A percentile compares a stretch with the other conserved stretches of the same genome.
phyloP scores from a whole-genome alignment of 2,329 filamentous ascomycete species.

The Sporothrix variecibatus region DNA sequence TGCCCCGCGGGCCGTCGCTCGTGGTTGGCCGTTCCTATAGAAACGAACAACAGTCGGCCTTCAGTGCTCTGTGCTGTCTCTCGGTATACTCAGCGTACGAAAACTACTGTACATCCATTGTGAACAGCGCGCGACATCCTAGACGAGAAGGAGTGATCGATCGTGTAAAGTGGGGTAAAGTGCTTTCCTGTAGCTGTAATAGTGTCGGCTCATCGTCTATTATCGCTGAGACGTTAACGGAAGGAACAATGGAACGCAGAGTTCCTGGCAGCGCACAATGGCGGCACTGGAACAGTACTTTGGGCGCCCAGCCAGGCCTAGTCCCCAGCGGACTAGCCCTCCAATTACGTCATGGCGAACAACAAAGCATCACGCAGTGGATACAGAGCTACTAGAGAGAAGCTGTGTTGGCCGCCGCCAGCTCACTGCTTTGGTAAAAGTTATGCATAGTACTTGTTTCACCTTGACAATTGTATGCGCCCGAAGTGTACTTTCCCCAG shows the following conservation, averaged over 20 bases:
- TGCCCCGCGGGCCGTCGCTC: background rate
- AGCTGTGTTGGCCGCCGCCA: slow-evolving; percentile 6
- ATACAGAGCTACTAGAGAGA: background rate
- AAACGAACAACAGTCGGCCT: background rate
- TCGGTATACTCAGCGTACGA: background rate
- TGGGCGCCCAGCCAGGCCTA: background rate
- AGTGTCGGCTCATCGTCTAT: background rate
- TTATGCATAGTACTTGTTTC: background rate
- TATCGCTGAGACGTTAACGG: background rate
- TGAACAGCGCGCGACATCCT: background rate
- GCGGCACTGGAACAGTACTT: background rate
- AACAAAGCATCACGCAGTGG: background rate
- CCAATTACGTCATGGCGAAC: slow-evolving; percentile 22
- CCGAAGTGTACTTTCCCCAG: background rate
- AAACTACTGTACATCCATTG: background rate
- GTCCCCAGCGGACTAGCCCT: background rate
- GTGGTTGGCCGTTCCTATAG: background rate
- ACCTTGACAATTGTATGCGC: background rate
- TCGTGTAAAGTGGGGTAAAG: background rate
- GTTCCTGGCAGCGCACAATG: background rate
- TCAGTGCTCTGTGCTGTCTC: background rate
- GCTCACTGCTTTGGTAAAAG: background rate
- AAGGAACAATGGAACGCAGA: background rate
- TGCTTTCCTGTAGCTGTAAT: background rate
- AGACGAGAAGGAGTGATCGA: background rate